phyloP scores from a whole-genome alignment of 306 rosid species.

The Inga laurina region DNA sequence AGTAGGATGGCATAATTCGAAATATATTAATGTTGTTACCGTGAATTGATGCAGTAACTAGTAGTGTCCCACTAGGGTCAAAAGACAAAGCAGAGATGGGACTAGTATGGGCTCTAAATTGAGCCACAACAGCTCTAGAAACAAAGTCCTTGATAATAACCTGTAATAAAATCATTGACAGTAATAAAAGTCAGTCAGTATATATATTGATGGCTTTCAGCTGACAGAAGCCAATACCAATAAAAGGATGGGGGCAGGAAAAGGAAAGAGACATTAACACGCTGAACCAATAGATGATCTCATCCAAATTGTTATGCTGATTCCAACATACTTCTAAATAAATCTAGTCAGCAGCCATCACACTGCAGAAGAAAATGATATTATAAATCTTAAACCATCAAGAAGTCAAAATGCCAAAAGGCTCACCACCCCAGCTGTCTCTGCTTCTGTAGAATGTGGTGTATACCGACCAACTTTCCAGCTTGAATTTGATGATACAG shows the following conservation, averaged over 20 bases:
- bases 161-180: constrained; percentile 48
- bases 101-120: constrained; percentile 78
- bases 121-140: constrained; percentile 64
- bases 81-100: constrained; percentile 83
- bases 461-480: constrained; percentile 79
- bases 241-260: not conserved
- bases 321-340: constrained; percentile 36
- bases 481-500: constrained; percentile 73
- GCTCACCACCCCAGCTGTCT: constrained; percentile 91
- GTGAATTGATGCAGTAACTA: constrained; percentile 74
- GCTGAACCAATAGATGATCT: constrained; percentile 50
- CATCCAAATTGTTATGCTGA: constrained; percentile 44
- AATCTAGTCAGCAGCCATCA: constrained; percentile 41
- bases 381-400: not conserved
- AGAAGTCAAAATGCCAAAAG: constrained; percentile 29
- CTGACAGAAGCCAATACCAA: not conserved
- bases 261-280: constrained; percentile 21
- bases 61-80: constrained; percentile 83
- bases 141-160: constrained; percentile 67
- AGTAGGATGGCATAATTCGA: constrained; percentile 70
- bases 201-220: constrained; percentile 31
- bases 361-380: constrained; percentile 32
- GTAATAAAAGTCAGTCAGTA: constrained; percentile 25
- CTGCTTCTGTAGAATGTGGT: constrained; percentile 68
- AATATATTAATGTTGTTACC: constrained; percentile 80